phyloP scores from a whole-genome alignment of 441 rosid species.

The Syzygium syzygioides region DNA sequence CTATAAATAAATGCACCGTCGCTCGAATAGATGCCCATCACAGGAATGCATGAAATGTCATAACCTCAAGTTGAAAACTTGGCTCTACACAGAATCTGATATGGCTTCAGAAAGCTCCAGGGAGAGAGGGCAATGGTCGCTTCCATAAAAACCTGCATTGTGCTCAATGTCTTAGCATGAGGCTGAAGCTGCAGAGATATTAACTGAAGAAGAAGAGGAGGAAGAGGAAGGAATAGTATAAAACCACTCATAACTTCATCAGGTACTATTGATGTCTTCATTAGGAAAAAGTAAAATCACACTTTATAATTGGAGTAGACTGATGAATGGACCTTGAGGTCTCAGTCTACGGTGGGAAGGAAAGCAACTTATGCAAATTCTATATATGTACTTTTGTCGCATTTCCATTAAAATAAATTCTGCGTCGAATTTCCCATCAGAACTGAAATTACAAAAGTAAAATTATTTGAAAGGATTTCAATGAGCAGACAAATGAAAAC shows the following conservation, averaged over 20 bases:
- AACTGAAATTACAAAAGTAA: background rate
- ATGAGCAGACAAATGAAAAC: background rate
- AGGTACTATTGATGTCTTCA: background rate
- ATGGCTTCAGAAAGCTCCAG: slow-evolving; percentile 53
- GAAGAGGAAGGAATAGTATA: background rate
- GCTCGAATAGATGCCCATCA: background rate
- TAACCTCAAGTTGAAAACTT: background rate
- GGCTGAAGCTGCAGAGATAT: background rate
- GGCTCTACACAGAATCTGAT: slow-evolving; percentile 17
- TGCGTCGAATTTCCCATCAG: background rate
- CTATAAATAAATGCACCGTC: background rate
- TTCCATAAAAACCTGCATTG: slow-evolving; percentile 72
- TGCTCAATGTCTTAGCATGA: background rate
- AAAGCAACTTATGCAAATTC: background rate
- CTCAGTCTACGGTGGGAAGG: background rate
- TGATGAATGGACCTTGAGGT: background rate
- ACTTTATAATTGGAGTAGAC: background rate
- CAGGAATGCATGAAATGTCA: background rate
- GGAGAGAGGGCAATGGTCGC: slow-evolving; percentile 91
- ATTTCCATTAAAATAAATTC: background rate
- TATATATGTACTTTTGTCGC: background rate
- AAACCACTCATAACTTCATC: background rate
- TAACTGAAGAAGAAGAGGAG: background rate
- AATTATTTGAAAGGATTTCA: background rate
- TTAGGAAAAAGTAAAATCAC: background rate